A percentile compares a stretch with the other conserved stretches of the same genome.
These are phyloP conservation scores for Neovahlkampfia damariscottae DNA, from an alignment of 78 protist genomes.

Conservation along the genomic window DNA sequence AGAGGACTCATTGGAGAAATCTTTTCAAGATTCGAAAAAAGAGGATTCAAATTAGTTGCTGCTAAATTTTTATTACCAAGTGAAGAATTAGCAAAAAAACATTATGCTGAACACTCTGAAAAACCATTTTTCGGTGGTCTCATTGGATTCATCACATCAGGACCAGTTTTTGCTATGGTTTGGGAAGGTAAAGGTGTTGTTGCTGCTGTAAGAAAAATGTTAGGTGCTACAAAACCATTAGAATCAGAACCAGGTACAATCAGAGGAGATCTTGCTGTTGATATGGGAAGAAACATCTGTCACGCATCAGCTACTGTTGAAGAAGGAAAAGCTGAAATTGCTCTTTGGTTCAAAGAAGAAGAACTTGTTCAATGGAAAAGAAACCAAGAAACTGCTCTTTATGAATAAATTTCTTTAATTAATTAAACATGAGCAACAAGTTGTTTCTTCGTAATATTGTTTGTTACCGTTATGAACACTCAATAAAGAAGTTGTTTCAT, in stretches of 20 bases:
- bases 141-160: constrained; percentile 46
- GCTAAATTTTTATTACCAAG: constrained; percentile 48
- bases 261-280: constrained; percentile 66
- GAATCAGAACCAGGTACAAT: constrained; percentile 61
- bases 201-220: constrained; percentile 32
- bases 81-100: constrained; percentile 41
- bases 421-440: too few species aligned
- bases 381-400: too few species aligned
- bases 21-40: constrained; percentile 68
- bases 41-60: constrained; percentile 64
- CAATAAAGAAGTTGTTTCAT: too few species aligned
- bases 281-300: constrained; percentile 51
- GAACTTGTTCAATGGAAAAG: constrained; percentile 2
- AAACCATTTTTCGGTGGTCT: constrained; percentile 56
- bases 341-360: constrained; percentile 22
- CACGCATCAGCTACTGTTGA: constrained; percentile 65
- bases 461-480: too few species aligned
- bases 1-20: constrained; percentile 65
- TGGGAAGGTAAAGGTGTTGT: constrained; percentile 70
- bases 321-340: constrained; percentile 41
- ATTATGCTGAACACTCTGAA: constrained; percentile 51
- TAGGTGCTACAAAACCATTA: constrained; percentile 59
- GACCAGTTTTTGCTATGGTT: constrained; percentile 76
- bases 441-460: too few species aligned
- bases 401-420: too few species aligned